These are phyloP conservation scores for Xylariaceae sp. DNA, from an alignment of 2,329 filamentous ascomycete genomes.

Conservation along the genomic window DNA sequence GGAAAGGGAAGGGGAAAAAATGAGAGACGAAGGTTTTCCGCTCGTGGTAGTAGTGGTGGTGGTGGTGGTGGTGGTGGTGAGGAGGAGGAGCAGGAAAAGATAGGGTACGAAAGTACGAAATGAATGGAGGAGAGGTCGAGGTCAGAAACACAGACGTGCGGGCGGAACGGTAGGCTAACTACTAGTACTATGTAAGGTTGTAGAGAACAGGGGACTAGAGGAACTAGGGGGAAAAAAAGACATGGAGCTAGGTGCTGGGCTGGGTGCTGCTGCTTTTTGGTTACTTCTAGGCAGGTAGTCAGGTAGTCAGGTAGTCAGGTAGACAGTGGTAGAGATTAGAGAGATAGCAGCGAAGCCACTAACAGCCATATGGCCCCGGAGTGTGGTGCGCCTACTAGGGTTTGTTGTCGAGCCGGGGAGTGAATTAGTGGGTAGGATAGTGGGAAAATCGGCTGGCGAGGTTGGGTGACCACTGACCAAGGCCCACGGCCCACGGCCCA, in stretches of 20 bases:
- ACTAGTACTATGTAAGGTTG: constrained; percentile 19
- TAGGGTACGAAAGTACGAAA: constrained; percentile 30
- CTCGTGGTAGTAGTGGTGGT: constrained; percentile 27
- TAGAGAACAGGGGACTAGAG: constrained; percentile 4
- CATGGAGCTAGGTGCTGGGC: constrained; percentile 2
- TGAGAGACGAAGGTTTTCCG: constrained; percentile 35
- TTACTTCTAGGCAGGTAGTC: not conserved
- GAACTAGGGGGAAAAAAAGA: not conserved
- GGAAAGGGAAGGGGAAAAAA: constrained; percentile 37
- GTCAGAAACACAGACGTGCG: constrained; percentile 33
- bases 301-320: constrained; percentile 6
- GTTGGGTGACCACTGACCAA: constrained; percentile 9
- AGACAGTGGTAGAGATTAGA: constrained; percentile 20
- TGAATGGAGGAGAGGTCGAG: constrained; percentile 28
- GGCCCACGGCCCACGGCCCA: not conserved
- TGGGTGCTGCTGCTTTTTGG: constrained; percentile 27
- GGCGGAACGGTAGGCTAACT: constrained; percentile 37
- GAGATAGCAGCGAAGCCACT: constrained; percentile 23
- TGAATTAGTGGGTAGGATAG: constrained; percentile 26
- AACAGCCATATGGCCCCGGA: constrained; percentile 27
- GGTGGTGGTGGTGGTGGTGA: constrained; percentile 25
- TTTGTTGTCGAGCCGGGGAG: constrained; percentile 30
- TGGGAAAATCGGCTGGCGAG: constrained; percentile 25
- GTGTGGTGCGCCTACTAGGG: constrained; percentile 30
- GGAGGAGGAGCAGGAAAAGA: constrained; percentile 28